Base-by-base conservation (phyloP, 1,284 basidiomycete genomes). In the Wallemia mellicola region DNA sequence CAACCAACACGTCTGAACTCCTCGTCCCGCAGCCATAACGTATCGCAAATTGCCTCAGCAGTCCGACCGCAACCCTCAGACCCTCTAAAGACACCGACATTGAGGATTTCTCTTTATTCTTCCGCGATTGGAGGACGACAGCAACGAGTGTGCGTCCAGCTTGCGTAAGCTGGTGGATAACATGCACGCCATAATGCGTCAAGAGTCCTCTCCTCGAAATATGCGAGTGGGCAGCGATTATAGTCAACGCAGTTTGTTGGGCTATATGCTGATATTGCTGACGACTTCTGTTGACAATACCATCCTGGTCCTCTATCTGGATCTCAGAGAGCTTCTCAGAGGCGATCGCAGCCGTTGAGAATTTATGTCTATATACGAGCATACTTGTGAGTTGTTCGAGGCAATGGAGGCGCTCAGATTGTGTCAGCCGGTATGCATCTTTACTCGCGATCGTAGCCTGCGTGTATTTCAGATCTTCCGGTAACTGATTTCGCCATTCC, bases 181-280 rank as follows among this genome's bases (percentile, higher is more conserved):
- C 86, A 68, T 89, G 86, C 1, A 89, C 86, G 2, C 86, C 86
- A 86, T 83, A 89, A 67, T 88, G 89, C 5, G 86, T 88, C 86
- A 91, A 88, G 66, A 89, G 71, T 17, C 86, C 86, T 67, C 86
- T 82, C 67, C 72, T 71, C 59, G 69, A 70, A 60, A 88, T 79
- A 64, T 86, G 80, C 63, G 86, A 73, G 69, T 89, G 82, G 27
- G 83, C 78, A 38, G 80, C 77, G 61, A 89, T 79, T 62, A 91
- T 82, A 1, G 71, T 70, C 57, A 72, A 62, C 19, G 71, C 71
- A 56, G 69, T 71, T 67, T 83, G 78, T 66, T 88, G 70, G 5
- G 86, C 86, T n/a, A 28, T 24, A 7, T 17, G 26, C 57, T 24
- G 7, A 48, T 73, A 71, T 63, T 77, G 77, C 57, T 80, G n/a